phyloP scores from a whole-genome alignment of 2,329 filamentous ascomycete genomes.

The Iodosphaeria phyllophila region DNA sequence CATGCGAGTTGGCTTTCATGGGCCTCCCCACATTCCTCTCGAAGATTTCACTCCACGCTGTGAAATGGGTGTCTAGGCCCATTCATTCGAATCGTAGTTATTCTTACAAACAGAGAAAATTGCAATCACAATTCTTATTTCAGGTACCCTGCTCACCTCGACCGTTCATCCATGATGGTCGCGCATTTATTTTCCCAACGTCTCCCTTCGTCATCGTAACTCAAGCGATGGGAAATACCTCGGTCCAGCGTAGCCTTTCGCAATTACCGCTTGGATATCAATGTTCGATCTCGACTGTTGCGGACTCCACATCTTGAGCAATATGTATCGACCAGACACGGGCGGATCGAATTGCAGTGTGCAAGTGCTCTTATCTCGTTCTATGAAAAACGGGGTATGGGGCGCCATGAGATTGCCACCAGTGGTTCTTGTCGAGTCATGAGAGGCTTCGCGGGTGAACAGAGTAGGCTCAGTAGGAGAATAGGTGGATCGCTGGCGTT shows the following conservation, averaged over 20 bases:
- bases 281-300: slow-evolving; percentile 52
- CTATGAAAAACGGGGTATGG: slow-evolving; percentile 69
- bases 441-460: slow-evolving; percentile 34
- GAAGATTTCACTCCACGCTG: no score
- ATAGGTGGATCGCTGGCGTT: slow-evolving; percentile 17
- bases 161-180: no score
- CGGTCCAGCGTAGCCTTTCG: slow-evolving; percentile 69
- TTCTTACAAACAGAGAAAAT: no score
- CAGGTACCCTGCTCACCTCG: neutral
- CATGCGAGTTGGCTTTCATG: no score
- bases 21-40: no score
- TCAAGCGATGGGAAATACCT: slow-evolving; percentile 62
- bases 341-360: slow-evolving; percentile 73
- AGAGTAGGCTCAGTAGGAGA: slow-evolving; percentile 33
- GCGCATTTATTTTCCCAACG: neutral
- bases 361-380: slow-evolving; percentile 65
- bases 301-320: slow-evolving; percentile 82
- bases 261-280: slow-evolving; percentile 73
- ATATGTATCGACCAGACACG: slow-evolving; percentile 62
- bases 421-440: no score
- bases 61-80: no score
- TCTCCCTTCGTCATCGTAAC: slow-evolving; percentile 24
- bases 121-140: slow-evolving; percentile 1
- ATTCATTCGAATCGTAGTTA: no score
- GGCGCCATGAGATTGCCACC: slow-evolving; percentile 47